Base-by-base conservation (phyloP, 148 eudicot genomes). In the Vaccinium darrowii region DNA sequence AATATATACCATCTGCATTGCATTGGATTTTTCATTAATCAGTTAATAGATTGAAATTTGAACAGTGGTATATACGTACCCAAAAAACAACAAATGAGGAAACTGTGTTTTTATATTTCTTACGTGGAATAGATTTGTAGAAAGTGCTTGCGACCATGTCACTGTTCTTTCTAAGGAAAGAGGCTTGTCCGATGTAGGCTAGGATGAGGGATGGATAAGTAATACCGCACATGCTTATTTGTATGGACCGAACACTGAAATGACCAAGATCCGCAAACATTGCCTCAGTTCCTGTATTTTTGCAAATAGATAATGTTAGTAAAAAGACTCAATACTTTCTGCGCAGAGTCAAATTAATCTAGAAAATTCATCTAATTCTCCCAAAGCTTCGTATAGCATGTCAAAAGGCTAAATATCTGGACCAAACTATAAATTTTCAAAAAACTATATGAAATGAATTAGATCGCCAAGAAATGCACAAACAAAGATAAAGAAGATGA, bases 261-360 rank as follows among this genome's bases (percentile, higher is more conserved):
- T 88, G 88, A 16, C 86, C 88, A 53, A 86, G 80, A 54, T 88
- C 90, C 2, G 88, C 90, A 72, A 88, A 88, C 65, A 88, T 72
- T 19, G 86, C 88, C 71, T 86, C 85, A 0, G 86, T 86, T 63
- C 89, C 89, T 87, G 87, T 4, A 83, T 18, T 60, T 60, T 60
- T 7, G 21, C 53, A 76, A 75, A 67, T 11, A 25, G 36, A 25
- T 12, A 67, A 27, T 16, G 36, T 67, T 27, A 67, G 30, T 23
- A 53, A 65, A 23, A 65, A 23, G 8, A 23, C 5, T 10, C 14
- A 65, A 65, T 65, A 65, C 39, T 9, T 65, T 65, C 23, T 18
- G 21, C 11, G 27, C 47, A 43, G 3, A 8, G 14, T 13, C 15
- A 53, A 9, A 53, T 53, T 63, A n/a, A 63, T 25, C 27, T 23